Conservation (phyloP, 2,329 filamentous ascomycete genomes). For the Phyllosticta citriasiana region DNA sequence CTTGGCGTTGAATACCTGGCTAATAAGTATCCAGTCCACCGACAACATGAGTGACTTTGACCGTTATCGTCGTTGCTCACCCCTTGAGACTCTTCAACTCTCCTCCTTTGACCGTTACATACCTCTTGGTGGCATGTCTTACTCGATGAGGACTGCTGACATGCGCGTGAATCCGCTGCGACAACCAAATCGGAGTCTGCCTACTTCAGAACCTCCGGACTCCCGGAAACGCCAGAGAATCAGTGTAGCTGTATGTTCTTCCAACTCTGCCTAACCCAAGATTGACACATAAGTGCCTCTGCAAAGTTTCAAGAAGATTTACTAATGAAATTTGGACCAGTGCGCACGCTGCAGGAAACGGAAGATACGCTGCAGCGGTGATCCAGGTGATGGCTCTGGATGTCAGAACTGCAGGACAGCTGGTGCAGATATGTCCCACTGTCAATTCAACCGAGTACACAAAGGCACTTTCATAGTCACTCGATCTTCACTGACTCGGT, state of each 20-base stretch:
- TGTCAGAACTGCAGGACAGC: conserved; percentile 77
- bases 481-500: not conserved
- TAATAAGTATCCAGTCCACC: conserved; percentile 8
- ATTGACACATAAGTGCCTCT: not conserved
- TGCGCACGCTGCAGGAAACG: conserved; percentile 83
- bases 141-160: conserved; percentile 5
- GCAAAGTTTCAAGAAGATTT: not conserved
- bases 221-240: conserved; percentile 36
- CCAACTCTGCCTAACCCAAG: not conserved
- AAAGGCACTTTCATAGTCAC: not conserved
- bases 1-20: not conserved
- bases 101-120: conserved; percentile 8
- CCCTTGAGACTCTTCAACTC: conserved; percentile 2
- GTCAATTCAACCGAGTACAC: conserved; percentile 70
- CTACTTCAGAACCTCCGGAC: conserved; percentile 20
- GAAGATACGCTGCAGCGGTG: conserved; percentile 91
- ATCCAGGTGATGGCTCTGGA: conserved; percentile 62
- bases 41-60: conserved; percentile 5
- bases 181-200: conserved; percentile 1
- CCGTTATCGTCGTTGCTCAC: conserved; percentile 6
- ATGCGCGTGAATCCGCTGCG: conserved; percentile 3
- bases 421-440: conserved; percentile 50
- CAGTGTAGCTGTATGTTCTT: conserved; percentile 28
- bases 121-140: conserved; percentile 1
- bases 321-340: conserved; percentile 35